phyloP scores from a whole-genome alignment of 78 protist genomes.

The Paratrimastix pyriformis region DNA sequence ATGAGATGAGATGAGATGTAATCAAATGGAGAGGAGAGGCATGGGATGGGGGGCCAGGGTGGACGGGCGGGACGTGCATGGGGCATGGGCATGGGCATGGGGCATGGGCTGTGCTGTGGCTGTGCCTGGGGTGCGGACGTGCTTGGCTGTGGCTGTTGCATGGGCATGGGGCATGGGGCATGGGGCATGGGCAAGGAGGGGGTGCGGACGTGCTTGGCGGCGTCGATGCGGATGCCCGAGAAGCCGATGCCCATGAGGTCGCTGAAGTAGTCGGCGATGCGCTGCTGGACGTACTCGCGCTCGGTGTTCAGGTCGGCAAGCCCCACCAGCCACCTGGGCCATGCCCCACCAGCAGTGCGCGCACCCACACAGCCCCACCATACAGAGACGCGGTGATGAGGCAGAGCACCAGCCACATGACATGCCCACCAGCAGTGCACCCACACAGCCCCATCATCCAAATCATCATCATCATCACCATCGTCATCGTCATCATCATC shows the following conservation, averaged over 20 bases:
- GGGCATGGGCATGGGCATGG: too few relatives aligned
- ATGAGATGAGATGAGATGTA: not conserved
- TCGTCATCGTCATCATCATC: too few relatives aligned
- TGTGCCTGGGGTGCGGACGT: not conserved
- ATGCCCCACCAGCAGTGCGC: not conserved
- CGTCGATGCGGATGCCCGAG: conserved; percentile 58
- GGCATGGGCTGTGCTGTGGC: not conserved
- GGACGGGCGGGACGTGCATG: too few relatives aligned
- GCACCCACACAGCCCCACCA: not conserved
- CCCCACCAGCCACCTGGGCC: conserved; percentile 59
- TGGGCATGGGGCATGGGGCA: too few relatives aligned
- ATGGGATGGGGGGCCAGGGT: too few relatives aligned
- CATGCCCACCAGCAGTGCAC: not conserved
- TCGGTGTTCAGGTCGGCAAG: conserved; percentile 53
- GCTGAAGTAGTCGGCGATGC: conserved; percentile 47
- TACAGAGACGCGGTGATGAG: not conserved
- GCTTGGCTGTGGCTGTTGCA: too few relatives aligned
- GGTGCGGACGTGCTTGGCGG: conserved; percentile 58
- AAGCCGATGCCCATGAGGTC: conserved; percentile 42
- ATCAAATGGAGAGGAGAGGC: not conserved
- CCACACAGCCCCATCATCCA: too few relatives aligned
- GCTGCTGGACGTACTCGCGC: conserved; percentile 41
- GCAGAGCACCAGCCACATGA: too few relatives aligned
- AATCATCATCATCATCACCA: too few relatives aligned
- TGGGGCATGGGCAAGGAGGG: too few relatives aligned